Conservation (phyloP, 2,329 filamentous ascomycete genomes). For the Mollisiaceae sp. region DNA sequence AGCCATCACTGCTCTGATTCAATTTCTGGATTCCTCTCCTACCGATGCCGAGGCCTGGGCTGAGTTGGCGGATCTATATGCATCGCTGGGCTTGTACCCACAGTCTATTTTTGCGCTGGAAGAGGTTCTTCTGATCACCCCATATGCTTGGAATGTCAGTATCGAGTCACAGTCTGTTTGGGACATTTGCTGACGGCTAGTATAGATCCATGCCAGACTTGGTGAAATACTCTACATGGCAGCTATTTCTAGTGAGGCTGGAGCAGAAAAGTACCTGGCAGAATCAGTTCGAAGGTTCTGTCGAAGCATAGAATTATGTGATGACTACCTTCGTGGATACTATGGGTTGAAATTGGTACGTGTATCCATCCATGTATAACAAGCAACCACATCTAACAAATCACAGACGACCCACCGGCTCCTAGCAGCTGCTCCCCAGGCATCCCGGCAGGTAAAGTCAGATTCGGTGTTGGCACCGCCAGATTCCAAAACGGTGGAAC, state of each 20-base stretch:
- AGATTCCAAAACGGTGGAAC: constrained; percentile 62
- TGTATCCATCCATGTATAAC: constrained; percentile 10
- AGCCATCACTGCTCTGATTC: constrained; percentile 74
- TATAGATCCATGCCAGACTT: constrained; percentile 80
- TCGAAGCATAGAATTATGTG: constrained; percentile 90
- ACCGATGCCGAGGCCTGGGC: constrained; percentile 94
- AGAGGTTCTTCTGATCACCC: constrained; percentile 83
- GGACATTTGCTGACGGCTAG: constrained; percentile 39
- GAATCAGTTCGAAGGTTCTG: constrained; percentile 86
- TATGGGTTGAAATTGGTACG: constrained; percentile 85
- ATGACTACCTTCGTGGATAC: constrained; percentile 89
- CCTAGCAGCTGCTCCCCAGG: constrained; percentile 50
- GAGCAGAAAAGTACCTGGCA: constrained; percentile 58
- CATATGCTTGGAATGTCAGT: constrained; percentile 94
- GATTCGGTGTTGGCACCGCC: constrained; percentile 57
- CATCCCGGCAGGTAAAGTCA: constrained; percentile 52
- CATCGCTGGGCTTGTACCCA: constrained; percentile 75
- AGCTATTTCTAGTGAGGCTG: constrained; percentile 51
- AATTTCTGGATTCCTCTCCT: constrained; percentile 80
- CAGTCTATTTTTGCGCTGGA: constrained; percentile 90
- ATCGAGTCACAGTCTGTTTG: constrained; percentile 6
- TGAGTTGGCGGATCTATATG: constrained; percentile 87
- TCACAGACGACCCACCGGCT: constrained; percentile 46
- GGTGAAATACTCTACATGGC: constrained; percentile 84
- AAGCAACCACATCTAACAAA: constrained; percentile 29